These are phyloP conservation scores for Boletellus deceptivus DNA, from an alignment of 1,284 basidiomycete species.

Conservation along the genomic window DNA sequence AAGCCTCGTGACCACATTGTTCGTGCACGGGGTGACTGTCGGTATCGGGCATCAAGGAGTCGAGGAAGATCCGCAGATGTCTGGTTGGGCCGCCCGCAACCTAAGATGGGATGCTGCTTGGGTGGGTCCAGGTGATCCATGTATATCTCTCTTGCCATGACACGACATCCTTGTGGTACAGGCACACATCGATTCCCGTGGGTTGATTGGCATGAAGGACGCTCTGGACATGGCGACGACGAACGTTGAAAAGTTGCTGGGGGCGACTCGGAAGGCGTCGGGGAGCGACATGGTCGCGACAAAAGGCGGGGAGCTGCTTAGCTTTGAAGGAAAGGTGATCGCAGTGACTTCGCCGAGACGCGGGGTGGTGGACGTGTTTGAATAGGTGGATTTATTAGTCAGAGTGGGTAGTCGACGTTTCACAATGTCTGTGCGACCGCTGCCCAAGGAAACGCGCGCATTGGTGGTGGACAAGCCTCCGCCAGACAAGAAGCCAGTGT, in stretches of 20 bases:
- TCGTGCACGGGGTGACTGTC: constrained; percentile 69
- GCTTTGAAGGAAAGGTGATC: constrained; percentile 47
- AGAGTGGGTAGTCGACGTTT: no score
- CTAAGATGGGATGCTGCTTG: constrained; percentile 52
- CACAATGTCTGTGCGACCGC: background rate
- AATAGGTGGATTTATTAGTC: background rate
- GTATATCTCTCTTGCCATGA: background rate
- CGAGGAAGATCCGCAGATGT: constrained; percentile 7
- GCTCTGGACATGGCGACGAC: constrained; percentile 26
- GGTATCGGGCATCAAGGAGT: constrained; percentile 57
- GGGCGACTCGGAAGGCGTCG: constrained; percentile 33
- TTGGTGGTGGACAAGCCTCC: constrained; percentile 43
- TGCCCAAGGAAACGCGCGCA: constrained; percentile 38
- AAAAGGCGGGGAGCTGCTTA: constrained; percentile 39
- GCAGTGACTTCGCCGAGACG: constrained; percentile 42
- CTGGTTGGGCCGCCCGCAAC: constrained; percentile 56
- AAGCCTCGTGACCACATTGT: constrained; percentile 62
- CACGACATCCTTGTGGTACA: constrained; percentile 4
- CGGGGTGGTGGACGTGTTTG: constrained; percentile 29
- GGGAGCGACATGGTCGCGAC: constrained; percentile 52
- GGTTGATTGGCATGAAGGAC: constrained; percentile 23
- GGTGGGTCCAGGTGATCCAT: constrained; percentile 12
- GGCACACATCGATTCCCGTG: constrained; percentile 21
- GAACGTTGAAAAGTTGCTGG: constrained; percentile 54
- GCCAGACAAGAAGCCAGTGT: constrained; percentile 34